Conservation (phyloP, 164 flowering plant genomes). For the Piper longum region DNA sequence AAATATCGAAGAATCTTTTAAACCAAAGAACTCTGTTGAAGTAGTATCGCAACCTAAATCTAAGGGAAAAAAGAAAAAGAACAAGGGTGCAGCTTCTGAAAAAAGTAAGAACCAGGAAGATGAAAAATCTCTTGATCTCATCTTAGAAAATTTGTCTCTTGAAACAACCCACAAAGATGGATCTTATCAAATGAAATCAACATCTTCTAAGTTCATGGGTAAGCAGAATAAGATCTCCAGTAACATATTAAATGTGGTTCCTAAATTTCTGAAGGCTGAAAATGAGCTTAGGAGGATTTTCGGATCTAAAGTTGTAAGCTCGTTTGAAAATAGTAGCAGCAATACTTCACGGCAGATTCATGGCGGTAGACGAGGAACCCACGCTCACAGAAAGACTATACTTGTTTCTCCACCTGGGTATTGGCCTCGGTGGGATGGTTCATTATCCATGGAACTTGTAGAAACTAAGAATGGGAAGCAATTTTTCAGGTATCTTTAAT, state of each 20-base stretch:
- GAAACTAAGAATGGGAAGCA: constrained; percentile 49
- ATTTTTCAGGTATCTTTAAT: constrained; percentile 45
- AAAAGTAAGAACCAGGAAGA: constrained; percentile 7
- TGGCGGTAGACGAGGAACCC: constrained; percentile 63
- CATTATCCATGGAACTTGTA: constrained; percentile 73
- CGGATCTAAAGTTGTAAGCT: constrained; percentile 85
- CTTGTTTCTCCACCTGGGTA: constrained; percentile 61
- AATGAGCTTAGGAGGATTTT: constrained; percentile 82
- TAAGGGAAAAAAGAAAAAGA: constrained; percentile 67
- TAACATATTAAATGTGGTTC: constrained; percentile 46
- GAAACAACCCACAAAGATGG: constrained; percentile 16
- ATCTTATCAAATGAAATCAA: constrained; percentile 14
- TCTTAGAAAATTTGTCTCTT: constrained; percentile 32
- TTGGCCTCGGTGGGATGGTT: constrained; percentile 95
- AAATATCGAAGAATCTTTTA: constrained; percentile 7
- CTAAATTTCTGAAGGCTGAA: constrained; percentile 70
- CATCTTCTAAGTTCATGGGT: constrained; percentile 7
- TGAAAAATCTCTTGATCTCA: constrained; percentile 24
- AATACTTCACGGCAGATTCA: constrained; percentile 55
- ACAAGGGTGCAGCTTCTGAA: constrained; percentile 18
- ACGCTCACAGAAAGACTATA: constrained; percentile 42
- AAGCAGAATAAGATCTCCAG: constrained; percentile 15
- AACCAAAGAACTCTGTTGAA: constrained; percentile 9
- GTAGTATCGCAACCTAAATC: constrained; percentile 26
- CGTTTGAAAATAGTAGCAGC: constrained; percentile 50